phyloP scores from a whole-genome alignment of 257 asterid species.

The Mentha longifolia region DNA sequence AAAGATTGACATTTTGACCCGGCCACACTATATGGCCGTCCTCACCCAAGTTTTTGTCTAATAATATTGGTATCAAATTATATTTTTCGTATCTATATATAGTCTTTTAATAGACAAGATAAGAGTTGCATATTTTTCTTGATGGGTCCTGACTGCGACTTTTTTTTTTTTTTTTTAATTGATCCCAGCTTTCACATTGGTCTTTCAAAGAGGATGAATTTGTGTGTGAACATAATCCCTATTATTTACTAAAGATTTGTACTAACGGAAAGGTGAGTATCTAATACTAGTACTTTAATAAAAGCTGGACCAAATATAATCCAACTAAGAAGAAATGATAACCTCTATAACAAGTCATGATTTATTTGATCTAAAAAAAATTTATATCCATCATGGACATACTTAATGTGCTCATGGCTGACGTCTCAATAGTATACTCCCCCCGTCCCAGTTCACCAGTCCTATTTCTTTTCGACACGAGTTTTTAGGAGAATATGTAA shows the following conservation, averaged over 20 bases:
- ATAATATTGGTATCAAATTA: neutral
- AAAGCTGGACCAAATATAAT: neutral
- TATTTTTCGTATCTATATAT: neutral
- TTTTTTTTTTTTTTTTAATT: neutral
- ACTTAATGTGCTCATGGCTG: too few relatives aligned
- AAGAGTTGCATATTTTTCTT: neutral
- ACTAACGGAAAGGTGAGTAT: neutral
- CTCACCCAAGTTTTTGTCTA: too few relatives aligned
- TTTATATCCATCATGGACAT: too few relatives aligned
- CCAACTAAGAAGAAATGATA: too few relatives aligned
- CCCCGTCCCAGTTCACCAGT: too few relatives aligned
- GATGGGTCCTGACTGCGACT: neutral
- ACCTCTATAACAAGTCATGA: too few relatives aligned
- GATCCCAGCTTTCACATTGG: neutral
- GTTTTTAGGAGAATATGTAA: too few relatives aligned
- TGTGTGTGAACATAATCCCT: slow-evolving; percentile 1
- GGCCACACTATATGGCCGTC: too few relatives aligned
- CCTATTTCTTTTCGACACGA: too few relatives aligned
- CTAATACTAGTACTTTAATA: neutral
- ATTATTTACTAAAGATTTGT: neutral
- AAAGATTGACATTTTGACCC: too few relatives aligned
- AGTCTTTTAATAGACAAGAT: neutral
- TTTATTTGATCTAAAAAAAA: too few relatives aligned
- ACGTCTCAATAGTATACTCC: too few relatives aligned
- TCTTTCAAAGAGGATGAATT: neutral